These are phyloP conservation scores for Ligustrum vulgare DNA, from an alignment of 257 asterid genomes.

Conservation along the genomic window DNA sequence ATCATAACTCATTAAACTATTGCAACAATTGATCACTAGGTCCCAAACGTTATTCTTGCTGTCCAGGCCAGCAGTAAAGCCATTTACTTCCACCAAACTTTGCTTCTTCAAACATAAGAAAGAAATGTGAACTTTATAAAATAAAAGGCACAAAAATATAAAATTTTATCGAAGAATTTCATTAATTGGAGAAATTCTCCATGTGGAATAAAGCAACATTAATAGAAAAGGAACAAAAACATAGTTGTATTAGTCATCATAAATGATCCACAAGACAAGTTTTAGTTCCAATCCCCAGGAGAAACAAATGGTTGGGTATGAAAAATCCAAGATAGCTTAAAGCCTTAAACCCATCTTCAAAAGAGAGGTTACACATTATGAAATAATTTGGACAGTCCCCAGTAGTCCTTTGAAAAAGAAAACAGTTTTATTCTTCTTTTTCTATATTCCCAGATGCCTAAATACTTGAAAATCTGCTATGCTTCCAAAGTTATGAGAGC, in stretches of 20 bases:
- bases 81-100: background rate
- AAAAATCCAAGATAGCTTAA: background rate
- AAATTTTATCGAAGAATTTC: background rate
- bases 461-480: background rate
- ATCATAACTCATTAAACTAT: background rate
- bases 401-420: constrained; percentile 14
- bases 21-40: background rate
- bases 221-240: background rate
- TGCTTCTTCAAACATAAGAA: background rate
- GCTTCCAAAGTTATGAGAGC: background rate
- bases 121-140: background rate
- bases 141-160: background rate
- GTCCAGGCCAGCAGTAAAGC: background rate
- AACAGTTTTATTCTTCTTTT: background rate
- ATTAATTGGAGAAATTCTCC: background rate
- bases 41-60: background rate
- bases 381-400: background rate
- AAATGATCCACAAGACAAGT: background rate
- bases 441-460: background rate
- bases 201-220: background rate
- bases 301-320: background rate
- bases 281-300: background rate
- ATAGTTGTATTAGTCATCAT: background rate
- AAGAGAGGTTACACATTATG: background rate
- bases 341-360: constrained; percentile 13